Conservation (phyloP, 2,329 filamentous ascomycete genomes). For the Pyricularia pennisetigena region DNA sequence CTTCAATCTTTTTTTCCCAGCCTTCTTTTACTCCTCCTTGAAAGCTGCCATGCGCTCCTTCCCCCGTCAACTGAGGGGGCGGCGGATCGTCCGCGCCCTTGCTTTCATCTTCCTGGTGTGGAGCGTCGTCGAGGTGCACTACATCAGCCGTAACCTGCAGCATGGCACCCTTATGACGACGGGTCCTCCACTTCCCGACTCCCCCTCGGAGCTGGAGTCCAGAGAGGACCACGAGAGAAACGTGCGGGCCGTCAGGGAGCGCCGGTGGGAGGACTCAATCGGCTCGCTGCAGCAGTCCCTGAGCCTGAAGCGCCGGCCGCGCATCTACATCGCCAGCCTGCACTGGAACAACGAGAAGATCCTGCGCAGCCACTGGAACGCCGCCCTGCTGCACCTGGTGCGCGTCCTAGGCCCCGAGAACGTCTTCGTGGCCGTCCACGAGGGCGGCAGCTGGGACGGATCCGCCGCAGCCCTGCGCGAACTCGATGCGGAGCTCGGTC, state of each 20-base stretch:
- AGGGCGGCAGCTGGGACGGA: conserved; percentile 59
- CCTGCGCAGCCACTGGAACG: conserved; percentile 49
- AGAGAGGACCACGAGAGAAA: neutral
- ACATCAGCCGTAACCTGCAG: conserved; percentile 2
- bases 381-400: conserved; percentile 45
- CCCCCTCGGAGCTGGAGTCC: neutral
- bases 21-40: neutral
- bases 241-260: neutral
- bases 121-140: conserved; percentile 4
- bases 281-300: neutral
- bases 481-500: conserved; percentile 42
- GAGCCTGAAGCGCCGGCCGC: conserved; percentile 1
- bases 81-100: neutral
- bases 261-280: neutral
- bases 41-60: conserved; percentile 3
- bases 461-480: conserved; percentile 52
- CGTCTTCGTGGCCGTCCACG: conserved; percentile 55
- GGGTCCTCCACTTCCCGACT: neutral
- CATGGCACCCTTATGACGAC: neutral
- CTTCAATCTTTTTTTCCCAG: neutral
- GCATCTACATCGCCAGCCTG: conserved; percentile 55
- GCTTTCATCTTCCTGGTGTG: conserved; percentile 2
- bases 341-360: conserved; percentile 58
- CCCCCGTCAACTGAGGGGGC: neutral
- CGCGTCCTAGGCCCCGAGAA: conserved; percentile 49